phyloP scores from a whole-genome alignment of 192 early-diverging fungal species.

The Phycomyces blakesleeanus region DNA sequence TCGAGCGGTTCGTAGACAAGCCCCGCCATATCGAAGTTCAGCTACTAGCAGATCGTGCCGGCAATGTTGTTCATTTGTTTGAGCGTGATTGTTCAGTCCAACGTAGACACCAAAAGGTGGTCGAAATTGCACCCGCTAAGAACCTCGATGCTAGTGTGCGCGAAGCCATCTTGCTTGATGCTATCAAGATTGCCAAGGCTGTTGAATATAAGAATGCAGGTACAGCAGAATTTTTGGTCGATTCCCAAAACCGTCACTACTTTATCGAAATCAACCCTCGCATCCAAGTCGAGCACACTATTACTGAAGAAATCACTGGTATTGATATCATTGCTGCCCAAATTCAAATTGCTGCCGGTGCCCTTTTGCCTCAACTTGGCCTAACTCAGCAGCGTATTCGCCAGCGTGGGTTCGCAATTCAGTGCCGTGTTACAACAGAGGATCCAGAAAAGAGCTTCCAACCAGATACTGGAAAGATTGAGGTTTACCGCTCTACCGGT shows the following conservation, averaged over 20 bases:
- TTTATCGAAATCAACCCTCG: conserved; percentile 99
- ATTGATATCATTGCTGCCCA: conserved; percentile 92
- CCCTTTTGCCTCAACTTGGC: conserved; percentile 70
- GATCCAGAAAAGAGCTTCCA: conserved; percentile 89
- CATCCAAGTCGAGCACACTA: conserved; percentile 98
- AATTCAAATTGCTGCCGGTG: conserved; percentile 92
- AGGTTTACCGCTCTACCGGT: conserved; percentile 88
- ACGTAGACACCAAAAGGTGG: conserved; percentile 95
- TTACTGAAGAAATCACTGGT: conserved; percentile 96
- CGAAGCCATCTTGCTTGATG: conserved; percentile 81
- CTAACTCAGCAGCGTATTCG: conserved; percentile 78
- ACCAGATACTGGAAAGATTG: conserved; percentile 93
- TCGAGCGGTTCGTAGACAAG: conserved; percentile 88
- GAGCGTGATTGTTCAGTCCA: conserved; percentile 98
- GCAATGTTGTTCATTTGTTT: conserved; percentile 86
- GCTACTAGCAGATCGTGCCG: conserved; percentile 79
- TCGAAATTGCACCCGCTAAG: conserved; percentile 87
- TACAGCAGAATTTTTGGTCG: conserved; percentile 96
- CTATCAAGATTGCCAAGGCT: conserved; percentile 84
- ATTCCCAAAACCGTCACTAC: conserved; percentile 82
- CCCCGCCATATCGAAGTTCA: conserved; percentile 98
- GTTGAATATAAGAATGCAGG: conserved; percentile 94
- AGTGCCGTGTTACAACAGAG: conserved; percentile 96
- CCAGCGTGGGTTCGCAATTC: conserved; percentile 85
- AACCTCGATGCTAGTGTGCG: conserved; percentile 64